Evolutionary conservation across 2,329 filamentous ascomycete genomes (phyloP), one percentile per base, ranked within the genome.

Genomic region (Mariannaea elegans): DNA sequence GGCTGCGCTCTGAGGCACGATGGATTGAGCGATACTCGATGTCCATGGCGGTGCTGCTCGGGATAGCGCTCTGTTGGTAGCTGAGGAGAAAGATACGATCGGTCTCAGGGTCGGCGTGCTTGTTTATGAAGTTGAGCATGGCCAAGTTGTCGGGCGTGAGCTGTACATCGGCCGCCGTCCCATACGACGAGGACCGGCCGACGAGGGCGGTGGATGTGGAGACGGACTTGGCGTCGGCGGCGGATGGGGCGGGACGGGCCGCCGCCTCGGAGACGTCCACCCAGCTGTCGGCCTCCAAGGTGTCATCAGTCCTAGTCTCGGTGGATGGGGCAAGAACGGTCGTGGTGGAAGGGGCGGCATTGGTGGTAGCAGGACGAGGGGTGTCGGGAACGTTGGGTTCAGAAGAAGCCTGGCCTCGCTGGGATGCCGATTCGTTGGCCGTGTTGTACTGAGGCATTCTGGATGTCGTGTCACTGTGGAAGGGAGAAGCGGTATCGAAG

Each of bases 1-100:
- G 47, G 19, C 53, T 59, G 38, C 56, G 32, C 44, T 64, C 65
- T 19, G 63, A 63, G 32, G 51, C 59, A 36, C 51, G 55, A 46
- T 54, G 51, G 39, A 47, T 31, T 24, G 59, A 51, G 6, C 48
- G 41, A 16, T 47, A 50, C 39, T 39, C 59, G 36, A 55, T 47
- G 41, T 60, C 52, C 9, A 56, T 56, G 16, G 38, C 36, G 27
- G 51, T 59, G 62, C 58, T 63, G 42, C 24, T 27, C 9, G 53
- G 34, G 44, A 52, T 27, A 44, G 38, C 49, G 32, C 60, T 65
- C 18, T 31, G 59, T 10, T 41, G 49, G 31, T 10, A 45, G 7
- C 19, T 31, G 7, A 16, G 23, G 44, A 29, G n/a, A 29, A 44
- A 50, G 23, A 53, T 32, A 34, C 55, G 47, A 41, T 52, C 48